Evolutionary conservation across 2,329 filamentous ascomycete genomes (phyloP), one percentile per base, ranked within the genome.

Genomic region (Orbilia oligospora): DNA sequence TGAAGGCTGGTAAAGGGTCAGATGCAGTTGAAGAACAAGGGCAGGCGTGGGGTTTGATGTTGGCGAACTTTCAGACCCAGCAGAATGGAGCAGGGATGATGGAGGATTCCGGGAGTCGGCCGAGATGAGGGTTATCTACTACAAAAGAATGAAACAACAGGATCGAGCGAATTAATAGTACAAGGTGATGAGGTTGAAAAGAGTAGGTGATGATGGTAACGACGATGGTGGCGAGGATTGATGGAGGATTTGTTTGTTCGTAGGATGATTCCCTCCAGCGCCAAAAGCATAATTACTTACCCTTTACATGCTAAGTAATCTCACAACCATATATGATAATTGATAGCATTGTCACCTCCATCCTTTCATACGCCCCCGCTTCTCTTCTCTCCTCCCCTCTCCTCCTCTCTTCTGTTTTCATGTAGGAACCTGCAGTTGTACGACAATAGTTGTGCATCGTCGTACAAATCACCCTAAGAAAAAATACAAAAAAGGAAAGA

Each of bases 81-180:
- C 12, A 18, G 33, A 36, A 30, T 6, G n/a, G 27, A 33, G 18
- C 56, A 61, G 64, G 44, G 61, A 58, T 64, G 56, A 63, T 65
- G 55, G 41, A 55, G 51, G 27, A 6, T 30, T 6, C 6, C 6
- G 6, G 27, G 63, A 71, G 65, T 68, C 65, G 71, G 51, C 75
- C 68, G 72, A 72, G 73, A 72, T 75, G 64, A 46, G 36, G n/a
- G 55, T 49, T 53, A 6, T 27, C 5, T 55, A 33, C 5, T 44
- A 61, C 10, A 61, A 36, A 72, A 66, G 66, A 72, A 71, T 61
- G 27, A 16, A 30, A 56, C 18, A 44, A 48, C 63, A 56, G 66
- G 46, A 75, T n/a, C 58, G n/a, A 46, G 14, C 12, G 58, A 61
- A 24, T 9, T 22, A 10, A 9, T 10, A 41, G 5, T 8, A 24